Conservation (phyloP, 768 basidiomycete species). For the Lactarius hatsudake region DNA sequence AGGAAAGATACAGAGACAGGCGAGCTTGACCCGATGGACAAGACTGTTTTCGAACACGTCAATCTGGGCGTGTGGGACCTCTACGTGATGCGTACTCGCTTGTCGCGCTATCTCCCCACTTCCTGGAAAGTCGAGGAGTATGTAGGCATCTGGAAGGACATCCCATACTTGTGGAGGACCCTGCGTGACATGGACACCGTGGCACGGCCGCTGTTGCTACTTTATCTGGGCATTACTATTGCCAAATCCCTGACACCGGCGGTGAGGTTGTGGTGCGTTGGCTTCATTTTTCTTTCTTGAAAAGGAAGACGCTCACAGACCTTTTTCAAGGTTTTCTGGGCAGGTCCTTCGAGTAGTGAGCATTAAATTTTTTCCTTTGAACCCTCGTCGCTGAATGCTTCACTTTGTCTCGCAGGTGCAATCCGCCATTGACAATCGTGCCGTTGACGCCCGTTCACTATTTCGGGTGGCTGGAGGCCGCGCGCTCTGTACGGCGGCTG, state of each 20-base stretch:
- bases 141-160: neutral
- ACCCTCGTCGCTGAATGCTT: neutral
- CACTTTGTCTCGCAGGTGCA: conserved; percentile 9
- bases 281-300: neutral
- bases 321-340: conserved; percentile 15
- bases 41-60: neutral
- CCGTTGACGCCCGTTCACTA: conserved; percentile 18
- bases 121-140: neutral
- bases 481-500: conserved; percentile 48
- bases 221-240: conserved; percentile 10
- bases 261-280: conserved; percentile 13
- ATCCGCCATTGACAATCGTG: conserved; percentile 22
- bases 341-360: conserved; percentile 29
- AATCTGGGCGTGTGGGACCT: neutral
- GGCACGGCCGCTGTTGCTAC: conserved; percentile 9
- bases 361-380: neutral
- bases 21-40: neutral
- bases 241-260: conserved; percentile 9
- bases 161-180: conserved; percentile 49
- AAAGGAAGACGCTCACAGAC: neutral
- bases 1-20: neutral
- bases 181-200: conserved; percentile 6
- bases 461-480: conserved; percentile 42
- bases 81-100: neutral
- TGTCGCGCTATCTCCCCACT: neutral